Evolutionary conservation across 306 rosid species (phyloP).

Genomic region (Fagus sylvatica): DNA sequence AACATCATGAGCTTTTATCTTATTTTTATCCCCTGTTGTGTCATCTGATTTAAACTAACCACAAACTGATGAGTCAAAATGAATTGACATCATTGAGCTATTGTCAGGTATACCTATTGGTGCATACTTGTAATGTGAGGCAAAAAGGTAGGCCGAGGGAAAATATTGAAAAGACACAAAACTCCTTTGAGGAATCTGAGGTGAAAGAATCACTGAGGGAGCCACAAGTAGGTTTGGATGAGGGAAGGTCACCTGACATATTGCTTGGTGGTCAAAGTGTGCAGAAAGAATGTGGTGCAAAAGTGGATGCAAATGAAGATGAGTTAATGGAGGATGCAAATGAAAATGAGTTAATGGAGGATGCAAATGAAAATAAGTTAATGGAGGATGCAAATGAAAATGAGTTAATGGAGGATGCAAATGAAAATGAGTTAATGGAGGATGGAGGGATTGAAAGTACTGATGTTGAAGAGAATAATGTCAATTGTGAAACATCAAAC

Average conservation of each 20-base stretch:
- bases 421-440: neutral
- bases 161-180: conserved; percentile 40
- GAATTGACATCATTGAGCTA: conserved; percentile 29
- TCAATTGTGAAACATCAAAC: conserved; percentile 36
- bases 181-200: conserved; percentile 41
- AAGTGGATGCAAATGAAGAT: conserved; percentile 45
- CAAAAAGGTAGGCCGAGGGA: conserved; percentile 49
- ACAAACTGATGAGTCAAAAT: conserved; percentile 28
- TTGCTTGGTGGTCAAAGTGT: conserved; percentile 38
- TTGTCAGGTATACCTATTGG: conserved; percentile 83
- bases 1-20: neutral
- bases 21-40: neutral
- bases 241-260: conserved; percentile 46
- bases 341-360: no score
- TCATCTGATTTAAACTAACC: neutral
- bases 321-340: conserved; percentile 34
- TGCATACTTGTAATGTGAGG: conserved; percentile 74
- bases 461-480: conserved; percentile 33
- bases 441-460: conserved; percentile 46
- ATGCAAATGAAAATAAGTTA: no score
- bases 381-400: no score
- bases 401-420: conserved; percentile 24
- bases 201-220: conserved; percentile 47
- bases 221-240: conserved; percentile 39
- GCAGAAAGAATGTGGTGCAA: conserved; percentile 36